phyloP scores from a whole-genome alignment of 1,284 basidiomycete species.

The Thelephora terrestris region DNA sequence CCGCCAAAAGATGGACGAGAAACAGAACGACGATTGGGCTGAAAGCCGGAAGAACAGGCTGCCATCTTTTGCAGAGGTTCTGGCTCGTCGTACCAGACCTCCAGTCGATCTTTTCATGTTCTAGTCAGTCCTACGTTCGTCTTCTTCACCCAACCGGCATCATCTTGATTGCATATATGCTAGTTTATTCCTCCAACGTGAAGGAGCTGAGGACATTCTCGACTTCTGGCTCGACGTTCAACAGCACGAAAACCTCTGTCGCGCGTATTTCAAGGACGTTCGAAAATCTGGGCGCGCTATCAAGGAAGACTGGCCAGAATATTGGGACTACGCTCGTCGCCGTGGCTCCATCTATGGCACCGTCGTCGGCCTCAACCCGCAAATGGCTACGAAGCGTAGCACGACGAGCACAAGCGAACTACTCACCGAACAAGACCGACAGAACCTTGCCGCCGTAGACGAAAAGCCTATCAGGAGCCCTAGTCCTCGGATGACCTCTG shows the following conservation, averaged over 20 bases:
- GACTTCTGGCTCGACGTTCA: conserved; percentile 99
- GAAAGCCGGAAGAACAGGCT: conserved; percentile 58
- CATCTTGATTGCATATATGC: conserved; percentile 2
- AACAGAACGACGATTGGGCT: conserved; percentile 63
- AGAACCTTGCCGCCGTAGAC: conserved; percentile 40
- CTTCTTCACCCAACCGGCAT: conserved; percentile 2
- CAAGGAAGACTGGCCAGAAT: conserved; percentile 96
- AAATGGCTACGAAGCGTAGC: conserved; percentile 53
- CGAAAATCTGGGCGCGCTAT: conserved; percentile 87
- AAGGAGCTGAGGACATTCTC: conserved; percentile 89
- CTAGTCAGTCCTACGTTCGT: conserved; percentile 57
- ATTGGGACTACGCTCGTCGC: conserved; percentile 83
- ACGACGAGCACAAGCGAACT: conserved; percentile 64
- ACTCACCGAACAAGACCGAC: conserved; percentile 54
- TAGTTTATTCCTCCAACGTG: conserved; percentile 84
- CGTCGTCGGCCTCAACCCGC: conserved; percentile 67
- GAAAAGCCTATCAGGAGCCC: conserved; percentile 41
- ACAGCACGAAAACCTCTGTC: conserved; percentile 96
- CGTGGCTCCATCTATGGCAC: conserved; percentile 86
- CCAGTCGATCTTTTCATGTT: conserved; percentile 98
- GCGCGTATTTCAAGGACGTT: conserved; percentile 97
- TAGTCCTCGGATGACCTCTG: conserved; percentile 33
- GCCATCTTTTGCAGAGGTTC: conserved; percentile 76
- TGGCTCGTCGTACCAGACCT: conserved; percentile 80
- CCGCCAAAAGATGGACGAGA: conserved; percentile 35